These are phyloP conservation scores for Mortierella alpina DNA, from an alignment of 192 early-diverging fungal genomes.

Conservation along the genomic window DNA sequence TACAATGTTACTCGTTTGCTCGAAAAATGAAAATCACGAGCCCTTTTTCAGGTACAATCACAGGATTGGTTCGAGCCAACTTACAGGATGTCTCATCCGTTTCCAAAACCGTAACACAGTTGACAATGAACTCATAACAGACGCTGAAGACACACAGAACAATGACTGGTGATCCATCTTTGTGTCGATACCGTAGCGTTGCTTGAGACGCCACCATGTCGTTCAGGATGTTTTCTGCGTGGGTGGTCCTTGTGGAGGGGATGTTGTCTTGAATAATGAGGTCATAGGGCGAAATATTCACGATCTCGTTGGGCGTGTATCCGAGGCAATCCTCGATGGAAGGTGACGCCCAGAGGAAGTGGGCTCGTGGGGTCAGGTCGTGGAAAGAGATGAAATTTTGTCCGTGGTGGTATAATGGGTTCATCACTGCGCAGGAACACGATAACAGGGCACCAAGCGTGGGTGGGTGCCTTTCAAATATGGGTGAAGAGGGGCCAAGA, in stretches of 20 bases:
- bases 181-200: constrained; percentile 41
- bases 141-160: constrained; percentile 4
- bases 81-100: neutral
- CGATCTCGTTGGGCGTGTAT: constrained; percentile 50
- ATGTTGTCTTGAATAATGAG: constrained; percentile 50
- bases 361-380: constrained; percentile 43
- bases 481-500: too few relatives aligned
- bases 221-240: constrained; percentile 45
- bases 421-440: too few relatives aligned
- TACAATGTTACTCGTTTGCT: neutral
- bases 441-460: neutral
- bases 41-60: neutral
- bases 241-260: constrained; percentile 8
- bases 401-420: too few relatives aligned
- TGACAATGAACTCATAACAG: constrained; percentile 20
- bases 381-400: constrained; percentile 53
- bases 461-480: neutral
- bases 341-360: constrained; percentile 39
- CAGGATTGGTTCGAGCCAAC: neutral
- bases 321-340: constrained; percentile 54
- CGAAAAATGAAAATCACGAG: neutral
- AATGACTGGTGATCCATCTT: constrained; percentile 18
- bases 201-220: constrained; percentile 41
- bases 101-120: constrained; percentile 8
- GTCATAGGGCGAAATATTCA: constrained; percentile 34